Evolutionary conservation across 176 grass and related monocot genomes (phyloP).

Genomic region (Themeda triandra): DNA sequence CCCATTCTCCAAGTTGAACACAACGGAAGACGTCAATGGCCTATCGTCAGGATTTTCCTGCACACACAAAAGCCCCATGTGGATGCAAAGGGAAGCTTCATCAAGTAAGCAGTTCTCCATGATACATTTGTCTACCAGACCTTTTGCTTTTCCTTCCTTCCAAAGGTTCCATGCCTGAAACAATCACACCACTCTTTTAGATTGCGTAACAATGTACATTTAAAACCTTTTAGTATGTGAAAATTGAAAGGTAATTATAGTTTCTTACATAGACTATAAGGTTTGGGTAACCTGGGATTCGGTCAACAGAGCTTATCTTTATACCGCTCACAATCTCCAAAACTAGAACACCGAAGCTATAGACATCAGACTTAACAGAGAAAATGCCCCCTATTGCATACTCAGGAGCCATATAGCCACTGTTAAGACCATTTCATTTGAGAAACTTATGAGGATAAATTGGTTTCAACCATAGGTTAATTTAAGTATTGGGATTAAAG

Average conservation of each 20-base stretch:
- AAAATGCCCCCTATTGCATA: constrained; percentile 44
- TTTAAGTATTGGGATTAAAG: background rate
- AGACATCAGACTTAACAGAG: constrained; percentile 46
- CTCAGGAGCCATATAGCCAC: background rate
- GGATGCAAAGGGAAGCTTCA: constrained; percentile 36
- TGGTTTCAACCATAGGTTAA: background rate
- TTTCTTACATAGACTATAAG: constrained; percentile 38
- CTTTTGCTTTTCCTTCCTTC: constrained; percentile 26
- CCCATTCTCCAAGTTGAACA: constrained; percentile 32
- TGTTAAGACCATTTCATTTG: background rate
- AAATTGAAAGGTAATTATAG: background rate
- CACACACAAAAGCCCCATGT: constrained; percentile 43
- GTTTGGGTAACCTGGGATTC: constrained; percentile 17
- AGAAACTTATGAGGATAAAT: background rate
- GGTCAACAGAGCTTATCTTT: constrained; percentile 23
- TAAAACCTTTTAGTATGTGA: no score
- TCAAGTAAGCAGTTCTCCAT: background rate
- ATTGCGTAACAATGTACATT: background rate
- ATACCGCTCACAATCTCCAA: constrained; percentile 43
- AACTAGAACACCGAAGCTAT: constrained; percentile 46
- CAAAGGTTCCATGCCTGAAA: constrained; percentile 46
- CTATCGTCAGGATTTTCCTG: constrained; percentile 46
- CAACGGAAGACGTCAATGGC: constrained; percentile 24
- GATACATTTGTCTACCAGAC: constrained; percentile 26
- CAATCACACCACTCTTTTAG: background rate